Evolutionary conservation across 2,329 filamentous ascomycete species (phyloP), one percentile per base, ranked within the genome.

Genomic region (Xylaria sp.): DNA sequence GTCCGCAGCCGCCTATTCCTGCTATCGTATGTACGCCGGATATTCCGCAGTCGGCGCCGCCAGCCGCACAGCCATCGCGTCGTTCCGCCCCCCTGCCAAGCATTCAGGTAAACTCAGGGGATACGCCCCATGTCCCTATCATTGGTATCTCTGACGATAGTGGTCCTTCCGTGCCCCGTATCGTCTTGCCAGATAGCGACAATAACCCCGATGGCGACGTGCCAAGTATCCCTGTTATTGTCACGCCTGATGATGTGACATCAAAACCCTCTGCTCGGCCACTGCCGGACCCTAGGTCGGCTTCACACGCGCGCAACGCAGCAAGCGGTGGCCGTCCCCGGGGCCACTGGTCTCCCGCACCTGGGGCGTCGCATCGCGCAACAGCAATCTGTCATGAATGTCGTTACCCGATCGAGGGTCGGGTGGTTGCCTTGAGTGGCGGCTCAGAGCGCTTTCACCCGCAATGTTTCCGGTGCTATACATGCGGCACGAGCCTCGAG

Each of bases 401-500:
- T 77, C 86, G 89, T 10, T 85, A 91, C 23, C 90, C 93, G 0
- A 98, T 99, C 72, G 90, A 96, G 66, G 96, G 96, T 2, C 92
- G 95, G 65, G 95, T 97, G 72, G 91, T 98, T 25, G 93, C 91
- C 4, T 89, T 97, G 7, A 90, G 90, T 1, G 93, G 93, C 30
- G 85, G 87, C 45, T 76, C 81, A 3, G 86, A 90, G 74, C 91
- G 94, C 23, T 98, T 98, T 79, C 96, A 99, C 74, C 94, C 96
- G 0, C 89, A 94, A 72, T 99, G 96, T 80, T 98, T 99, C 82
- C 86, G 88, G 50, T 99, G 96, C 82, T 91, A 93, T 78, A 87
- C 92, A 68, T 99, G 96, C 79, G 90, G 91, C 34, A 97, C 94
- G 10, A 87, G 90, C 23, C 91, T 99, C 20, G 96, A 99, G 81